Percentiles rank a stretch among this genome's conserved stretches.
Conservation (phyloP, 2,329 filamentous ascomycete genomes). For the Fusarium gaditjirri region DNA sequence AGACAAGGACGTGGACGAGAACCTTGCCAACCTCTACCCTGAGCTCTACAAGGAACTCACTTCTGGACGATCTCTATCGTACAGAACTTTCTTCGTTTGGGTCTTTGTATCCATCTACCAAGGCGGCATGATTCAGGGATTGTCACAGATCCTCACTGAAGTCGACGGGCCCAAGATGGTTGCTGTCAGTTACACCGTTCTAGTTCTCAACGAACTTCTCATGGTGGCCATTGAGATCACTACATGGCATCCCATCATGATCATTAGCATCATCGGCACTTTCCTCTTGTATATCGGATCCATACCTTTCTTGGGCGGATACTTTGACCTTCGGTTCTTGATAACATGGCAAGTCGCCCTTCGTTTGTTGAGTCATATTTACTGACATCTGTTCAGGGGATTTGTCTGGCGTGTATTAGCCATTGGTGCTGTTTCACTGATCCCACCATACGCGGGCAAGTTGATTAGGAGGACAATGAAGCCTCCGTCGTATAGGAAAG, state of each 20-base stretch:
- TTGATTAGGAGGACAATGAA: constrained; percentile 85
- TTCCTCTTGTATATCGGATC: constrained; percentile 82
- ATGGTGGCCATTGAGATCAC: constrained; percentile 98
- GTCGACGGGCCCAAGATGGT: constrained; percentile 82
- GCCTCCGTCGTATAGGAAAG: constrained; percentile 95
- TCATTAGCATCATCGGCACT: constrained; percentile 84
- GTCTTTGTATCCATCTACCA: constrained; percentile 95
- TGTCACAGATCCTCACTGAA: constrained; percentile 87
- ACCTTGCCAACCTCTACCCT: constrained; percentile 92
- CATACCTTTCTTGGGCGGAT: constrained; percentile 86
- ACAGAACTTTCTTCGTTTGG: constrained; percentile 97
- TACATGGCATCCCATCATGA: constrained; percentile 96
- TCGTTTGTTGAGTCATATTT: neutral
- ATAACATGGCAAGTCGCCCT: constrained; percentile 67
- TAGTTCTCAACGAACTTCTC: constrained; percentile 92
- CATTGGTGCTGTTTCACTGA: constrained; percentile 81
- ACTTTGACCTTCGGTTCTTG: constrained; percentile 87
- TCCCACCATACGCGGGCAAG: constrained; percentile 90
- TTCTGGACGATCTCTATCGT: constrained; percentile 84
- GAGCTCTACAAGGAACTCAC: constrained; percentile 99
- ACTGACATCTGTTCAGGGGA: constrained; percentile 61
- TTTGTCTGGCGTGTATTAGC: constrained; percentile 90
- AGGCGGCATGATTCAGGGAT: constrained; percentile 93
- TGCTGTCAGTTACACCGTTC: constrained; percentile 88
- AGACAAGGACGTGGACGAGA: constrained; percentile 94